Evolutionary conservation across 805 yeast genomes (phyloP).

Genomic region (Suhomyces kilbournensis): DNA sequence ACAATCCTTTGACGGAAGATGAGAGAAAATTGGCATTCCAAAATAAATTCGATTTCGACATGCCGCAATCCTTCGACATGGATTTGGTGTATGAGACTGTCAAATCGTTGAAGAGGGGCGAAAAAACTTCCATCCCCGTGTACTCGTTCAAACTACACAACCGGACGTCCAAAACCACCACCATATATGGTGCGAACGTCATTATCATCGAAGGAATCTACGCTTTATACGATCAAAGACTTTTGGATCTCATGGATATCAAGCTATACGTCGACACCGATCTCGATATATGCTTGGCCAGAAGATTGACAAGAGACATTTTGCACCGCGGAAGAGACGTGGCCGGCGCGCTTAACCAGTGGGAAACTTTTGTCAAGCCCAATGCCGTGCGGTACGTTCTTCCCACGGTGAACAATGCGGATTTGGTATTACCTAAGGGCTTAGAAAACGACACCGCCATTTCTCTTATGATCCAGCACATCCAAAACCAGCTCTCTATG

Average conservation of each 20-base stretch:
- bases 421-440: slow-evolving; percentile 88
- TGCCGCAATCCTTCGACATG: slow-evolving; percentile 79
- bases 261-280: slow-evolving; percentile 93
- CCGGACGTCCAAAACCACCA: slow-evolving; percentile 58
- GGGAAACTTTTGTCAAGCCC: slow-evolving; percentile 91
- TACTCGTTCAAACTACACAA: slow-evolving; percentile 71
- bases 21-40: slow-evolving; percentile 62
- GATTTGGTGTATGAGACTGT: slow-evolving; percentile 68
- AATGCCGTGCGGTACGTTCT: slow-evolving; percentile 72
- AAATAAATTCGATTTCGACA: slow-evolving; percentile 80
- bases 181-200: slow-evolving; percentile 91
- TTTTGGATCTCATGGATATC: slow-evolving; percentile 75
- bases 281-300: slow-evolving; percentile 84
- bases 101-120: slow-evolving; percentile 65
- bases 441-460: slow-evolving; percentile 80
- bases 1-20: slow-evolving; percentile 65
- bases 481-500: slow-evolving; percentile 61
- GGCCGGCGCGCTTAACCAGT: slow-evolving; percentile 77
- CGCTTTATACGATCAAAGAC: slow-evolving; percentile 67
- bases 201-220: slow-evolving; percentile 90
- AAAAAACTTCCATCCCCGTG: slow-evolving; percentile 39
- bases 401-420: slow-evolving; percentile 78
- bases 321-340: slow-evolving; percentile 83
- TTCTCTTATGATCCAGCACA: slow-evolving; percentile 72
- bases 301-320: slow-evolving; percentile 85